phyloP scores from a whole-genome alignment of 2,329 filamentous ascomycete species.

The Aspergillus brunneoviolaceus region DNA sequence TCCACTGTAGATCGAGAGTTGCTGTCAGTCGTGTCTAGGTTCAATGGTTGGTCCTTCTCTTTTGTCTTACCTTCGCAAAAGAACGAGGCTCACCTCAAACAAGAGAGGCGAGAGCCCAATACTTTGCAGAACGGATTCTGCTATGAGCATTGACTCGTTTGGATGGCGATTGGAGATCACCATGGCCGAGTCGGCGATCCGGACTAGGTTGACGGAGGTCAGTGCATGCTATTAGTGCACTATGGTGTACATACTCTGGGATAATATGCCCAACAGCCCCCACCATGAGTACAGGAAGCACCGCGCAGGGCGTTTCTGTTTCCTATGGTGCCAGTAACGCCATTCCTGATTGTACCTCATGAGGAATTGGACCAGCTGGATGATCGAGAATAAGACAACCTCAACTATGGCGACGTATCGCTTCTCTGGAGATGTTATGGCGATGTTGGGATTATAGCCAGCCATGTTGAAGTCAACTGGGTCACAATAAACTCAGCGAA shows the following conservation, averaged over 20 bases:
- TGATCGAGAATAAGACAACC: constrained; percentile 24
- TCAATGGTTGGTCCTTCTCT: not conserved
- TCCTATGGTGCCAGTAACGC: constrained; percentile 29
- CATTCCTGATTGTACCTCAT: constrained; percentile 27
- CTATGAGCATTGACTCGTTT: constrained; percentile 19
- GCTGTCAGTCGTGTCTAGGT: not conserved
- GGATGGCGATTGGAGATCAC: constrained; percentile 21
- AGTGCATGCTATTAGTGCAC: not conserved
- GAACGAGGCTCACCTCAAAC: constrained; percentile 30
- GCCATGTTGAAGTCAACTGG: not conserved
- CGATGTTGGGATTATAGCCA: not conserved
- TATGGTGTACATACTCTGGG: constrained; percentile 24
- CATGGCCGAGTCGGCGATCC: constrained; percentile 26
- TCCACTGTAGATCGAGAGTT: constrained; percentile 19
- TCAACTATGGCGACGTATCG: constrained; percentile 26
- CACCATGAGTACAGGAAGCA: constrained; percentile 30
- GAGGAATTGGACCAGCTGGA: constrained; percentile 22
- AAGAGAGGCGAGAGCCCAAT: constrained; percentile 31
- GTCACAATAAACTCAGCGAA: not conserved
- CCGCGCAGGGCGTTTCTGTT: constrained; percentile 13
- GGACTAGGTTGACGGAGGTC: constrained; percentile 18
- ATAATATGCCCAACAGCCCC: constrained; percentile 27
- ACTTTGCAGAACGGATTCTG: constrained; percentile 24
- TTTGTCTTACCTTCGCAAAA: constrained; percentile 25
- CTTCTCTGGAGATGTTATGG: constrained; percentile 7